Conservation (phyloP, 805 yeast species). For the Candida sakaeoensis region DNA sequence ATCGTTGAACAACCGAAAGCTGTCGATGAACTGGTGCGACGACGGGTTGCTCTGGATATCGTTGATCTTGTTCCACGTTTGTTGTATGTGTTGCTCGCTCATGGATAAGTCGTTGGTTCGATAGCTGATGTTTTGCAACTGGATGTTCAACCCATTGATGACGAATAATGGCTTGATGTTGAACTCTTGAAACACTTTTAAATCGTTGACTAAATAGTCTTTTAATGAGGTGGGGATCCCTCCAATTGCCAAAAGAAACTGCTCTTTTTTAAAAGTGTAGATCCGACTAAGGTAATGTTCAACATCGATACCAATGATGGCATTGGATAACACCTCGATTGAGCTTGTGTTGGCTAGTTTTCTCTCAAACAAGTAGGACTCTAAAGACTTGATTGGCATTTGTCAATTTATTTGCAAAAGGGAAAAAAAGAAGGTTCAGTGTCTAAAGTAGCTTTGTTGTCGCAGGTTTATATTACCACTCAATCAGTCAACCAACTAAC, state of each 20-base stretch:
- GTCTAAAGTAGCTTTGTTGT: too few species aligned
- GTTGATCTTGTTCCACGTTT: constrained; percentile 34
- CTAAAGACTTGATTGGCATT: constrained; percentile 56
- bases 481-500: too few species aligned
- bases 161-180: constrained; percentile 78
- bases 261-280: constrained; percentile 61
- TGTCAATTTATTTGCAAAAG: too few species aligned
- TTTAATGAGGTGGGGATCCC: constrained; percentile 69
- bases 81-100: constrained; percentile 37
- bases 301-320: constrained; percentile 80
- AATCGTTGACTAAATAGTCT: constrained; percentile 55
- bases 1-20: constrained; percentile 51
- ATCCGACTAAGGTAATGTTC: constrained; percentile 70
- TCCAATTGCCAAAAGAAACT: constrained; percentile 71
- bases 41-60: constrained; percentile 10
- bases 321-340: constrained; percentile 58
- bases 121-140: constrained; percentile 27
- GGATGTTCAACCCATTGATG: constrained; percentile 61
- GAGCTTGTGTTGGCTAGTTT: constrained; percentile 59
- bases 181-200: constrained; percentile 54
- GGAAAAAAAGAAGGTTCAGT: too few species aligned
- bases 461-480: too few species aligned
- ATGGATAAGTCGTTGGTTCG: constrained; percentile 34
- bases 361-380: constrained; percentile 65
- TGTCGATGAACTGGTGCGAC: constrained; percentile 30